phyloP scores from a whole-genome alignment of 805 yeast species.

The Ogataea angusta region DNA sequence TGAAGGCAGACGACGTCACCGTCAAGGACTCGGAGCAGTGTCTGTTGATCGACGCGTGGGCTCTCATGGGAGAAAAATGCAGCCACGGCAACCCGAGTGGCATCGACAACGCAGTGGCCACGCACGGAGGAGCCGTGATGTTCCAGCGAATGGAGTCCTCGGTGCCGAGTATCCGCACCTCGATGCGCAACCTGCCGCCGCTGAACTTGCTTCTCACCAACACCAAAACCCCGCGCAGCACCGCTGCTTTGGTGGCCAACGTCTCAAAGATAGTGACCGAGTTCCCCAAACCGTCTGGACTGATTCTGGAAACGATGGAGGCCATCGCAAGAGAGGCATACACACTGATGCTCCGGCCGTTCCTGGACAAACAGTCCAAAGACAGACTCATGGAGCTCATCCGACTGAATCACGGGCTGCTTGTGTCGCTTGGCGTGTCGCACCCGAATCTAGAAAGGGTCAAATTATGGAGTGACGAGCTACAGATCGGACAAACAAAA shows the following conservation, averaged over 20 bases:
- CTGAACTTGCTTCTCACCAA: slow-evolving; percentile 75
- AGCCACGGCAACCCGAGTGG: slow-evolving; percentile 97
- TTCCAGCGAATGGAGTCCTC: slow-evolving; percentile 64
- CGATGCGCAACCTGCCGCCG: slow-evolving; percentile 71
- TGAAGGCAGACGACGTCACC: slow-evolving; percentile 35
- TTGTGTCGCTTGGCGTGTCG: slow-evolving; percentile 84
- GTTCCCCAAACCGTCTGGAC: slow-evolving; percentile 52
- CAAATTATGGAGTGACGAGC: slow-evolving; percentile 59
- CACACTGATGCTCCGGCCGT: slow-evolving; percentile 53
- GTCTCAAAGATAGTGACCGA: slow-evolving; percentile 57
- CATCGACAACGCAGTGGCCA: slow-evolving; percentile 93
- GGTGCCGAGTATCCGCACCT: slow-evolving; percentile 59
- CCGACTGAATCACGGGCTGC: slow-evolving; percentile 80
- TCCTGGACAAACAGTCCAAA: slow-evolving; percentile 40
- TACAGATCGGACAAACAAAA: slow-evolving; percentile 79
- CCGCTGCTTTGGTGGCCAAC: slow-evolving; percentile 76
- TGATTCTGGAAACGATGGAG: slow-evolving; percentile 75
- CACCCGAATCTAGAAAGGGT: slow-evolving; percentile 87
- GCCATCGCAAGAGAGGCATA: slow-evolving; percentile 71
- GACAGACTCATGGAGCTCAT: slow-evolving; percentile 57
- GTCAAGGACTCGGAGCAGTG: slow-evolving; percentile 40
- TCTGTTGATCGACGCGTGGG: slow-evolving; percentile 75
- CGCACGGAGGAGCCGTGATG: slow-evolving; percentile 93
- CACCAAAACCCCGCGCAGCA: slow-evolving; percentile 82
- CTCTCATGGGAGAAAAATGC: slow-evolving; percentile 90